A percentile compares a stretch with the other conserved stretches of the same genome.
Conservation (phyloP, 768 basidiomycete genomes). For the Pisolithus tinctorius region DNA sequence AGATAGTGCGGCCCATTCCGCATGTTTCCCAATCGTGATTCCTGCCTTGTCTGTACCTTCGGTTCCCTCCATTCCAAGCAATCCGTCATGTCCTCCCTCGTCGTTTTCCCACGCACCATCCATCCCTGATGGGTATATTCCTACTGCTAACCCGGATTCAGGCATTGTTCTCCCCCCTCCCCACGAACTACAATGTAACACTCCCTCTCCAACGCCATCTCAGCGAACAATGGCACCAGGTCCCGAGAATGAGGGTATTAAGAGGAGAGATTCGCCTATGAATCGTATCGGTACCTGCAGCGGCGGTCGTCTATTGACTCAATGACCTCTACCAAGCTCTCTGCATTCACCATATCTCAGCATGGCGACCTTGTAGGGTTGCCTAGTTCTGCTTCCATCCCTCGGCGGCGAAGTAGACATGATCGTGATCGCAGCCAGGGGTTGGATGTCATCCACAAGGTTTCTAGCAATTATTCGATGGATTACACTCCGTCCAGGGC, state of each 20-base stretch:
- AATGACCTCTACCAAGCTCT: constrained; percentile 22
- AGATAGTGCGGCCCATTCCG: constrained; percentile 5
- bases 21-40: constrained; percentile 9
- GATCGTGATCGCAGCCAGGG: constrained; percentile 6
- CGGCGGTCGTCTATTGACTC: constrained; percentile 25
- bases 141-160: constrained; percentile 32
- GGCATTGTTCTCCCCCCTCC: constrained; percentile 46
- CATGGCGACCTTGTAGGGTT: constrained; percentile 25
- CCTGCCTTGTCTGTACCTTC: constrained; percentile 7
- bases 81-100: constrained; percentile 10
- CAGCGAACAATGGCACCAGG: constrained; percentile 13
- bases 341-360: constrained; percentile 28
- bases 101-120: constrained; percentile 12
- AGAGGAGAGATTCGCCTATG: constrained; percentile 20
- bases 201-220: constrained; percentile 24
- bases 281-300: constrained; percentile 11
- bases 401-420: constrained; percentile 15
- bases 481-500: constrained; percentile 17
- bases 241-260: constrained; percentile 12
- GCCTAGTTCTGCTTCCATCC: constrained; percentile 4
- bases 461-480: constrained; percentile 22
- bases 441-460: constrained; percentile 28
- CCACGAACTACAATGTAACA: constrained; percentile 33
- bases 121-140: constrained; percentile 45
- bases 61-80: constrained; percentile 7